Percentiles rank a stretch among this genome's conserved stretches.
These are phyloP conservation scores for Tolypocladium endophyticum DNA, from an alignment of 2,329 filamentous ascomycete species.

Conservation along the genomic window DNA sequence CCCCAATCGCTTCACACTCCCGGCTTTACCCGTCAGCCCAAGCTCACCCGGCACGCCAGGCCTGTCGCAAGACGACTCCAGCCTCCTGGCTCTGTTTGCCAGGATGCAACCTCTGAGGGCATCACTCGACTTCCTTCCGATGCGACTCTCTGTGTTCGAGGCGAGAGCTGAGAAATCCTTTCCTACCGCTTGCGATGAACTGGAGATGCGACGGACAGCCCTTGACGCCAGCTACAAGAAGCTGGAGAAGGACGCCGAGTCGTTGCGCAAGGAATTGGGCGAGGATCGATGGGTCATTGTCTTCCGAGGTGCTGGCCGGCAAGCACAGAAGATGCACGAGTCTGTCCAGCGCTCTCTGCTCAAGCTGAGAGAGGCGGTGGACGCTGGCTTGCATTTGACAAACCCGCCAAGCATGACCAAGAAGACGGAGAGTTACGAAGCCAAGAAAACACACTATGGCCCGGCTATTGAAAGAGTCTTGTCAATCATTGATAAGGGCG, in stretches of 20 bases:
- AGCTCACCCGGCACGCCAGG: constrained; percentile 45
- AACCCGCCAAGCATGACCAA: constrained; percentile 62
- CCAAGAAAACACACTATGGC: constrained; percentile 88
- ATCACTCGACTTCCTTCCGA: constrained; percentile 89
- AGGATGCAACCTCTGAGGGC: constrained; percentile 90
- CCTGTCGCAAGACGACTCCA: constrained; percentile 70
- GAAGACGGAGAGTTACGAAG: constrained; percentile 87
- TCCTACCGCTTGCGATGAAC: constrained; percentile 81
- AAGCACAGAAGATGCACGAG: constrained; percentile 94
- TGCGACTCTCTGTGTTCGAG: constrained; percentile 83
- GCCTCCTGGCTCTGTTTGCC: constrained; percentile 80
- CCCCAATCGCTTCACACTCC: constrained; percentile 59
- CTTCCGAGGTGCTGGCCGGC: constrained; percentile 82
- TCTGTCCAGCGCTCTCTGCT: constrained; percentile 79
- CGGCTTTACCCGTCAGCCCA: constrained; percentile 52
- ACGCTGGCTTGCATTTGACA: constrained; percentile 62
- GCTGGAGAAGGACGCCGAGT: constrained; percentile 82
- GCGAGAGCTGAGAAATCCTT: constrained; percentile 67
- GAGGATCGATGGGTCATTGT: constrained; percentile 96
- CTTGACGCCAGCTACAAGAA: constrained; percentile 82
- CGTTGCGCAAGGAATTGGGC: constrained; percentile 76
- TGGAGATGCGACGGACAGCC: constrained; percentile 62
- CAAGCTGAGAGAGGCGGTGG: constrained; percentile 73
- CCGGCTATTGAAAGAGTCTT: constrained; percentile 87
- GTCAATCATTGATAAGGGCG: constrained; percentile 89